Evolutionary conservation across 345 rosid species (phyloP), one percentile per base, ranked within the genome.

Genomic region (Ricinus communis): DNA sequence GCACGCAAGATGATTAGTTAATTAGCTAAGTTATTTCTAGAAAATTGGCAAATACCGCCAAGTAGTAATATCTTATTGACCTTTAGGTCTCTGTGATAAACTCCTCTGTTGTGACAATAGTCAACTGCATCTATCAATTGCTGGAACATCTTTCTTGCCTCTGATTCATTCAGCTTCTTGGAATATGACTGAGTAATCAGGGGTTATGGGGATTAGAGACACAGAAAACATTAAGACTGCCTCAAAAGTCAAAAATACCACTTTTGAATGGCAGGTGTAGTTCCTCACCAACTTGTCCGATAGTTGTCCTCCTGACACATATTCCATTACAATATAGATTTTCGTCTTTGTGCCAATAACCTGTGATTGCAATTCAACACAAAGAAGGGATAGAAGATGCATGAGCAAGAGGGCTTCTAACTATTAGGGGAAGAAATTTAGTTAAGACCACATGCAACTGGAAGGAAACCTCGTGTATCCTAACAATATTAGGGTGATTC

Each of bases 1-100:
- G 89, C 55, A 72, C 21, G 51, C 25, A 36, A 63, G 38, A 31
- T 13, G 19, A 27, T 70, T 28, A 66, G 73, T 70, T 76, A 58
- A n/a, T 27, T 28, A 24, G 30, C 36, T 25, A 10, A 33, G 38
- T 38, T 28, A 13, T 16, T 10, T 6, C 6, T 0, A 36, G 15
- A 60, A 21, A 57, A 46, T 36, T 11, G 40, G 27, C 7, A 36
- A 22, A 31, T n/a, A 28, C 31, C 45, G 25, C 0, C n/a, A 65
- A 46, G 57, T 28, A 12, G 45, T 56, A 27, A 36, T n/a, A 19
- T n/a, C 9, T 2, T 31, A 18, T 56, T 18, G 27, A 80, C 97
- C 98, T 94, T 94, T 27, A 91, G 81, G 78, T 90, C 98, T 83
- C 98, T 90, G 73, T 91, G 97, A 70, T 81, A 87, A 81, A 91